phyloP scores from a whole-genome alignment of 2,329 filamentous ascomycete genomes.

The Thelonectria discophora region DNA sequence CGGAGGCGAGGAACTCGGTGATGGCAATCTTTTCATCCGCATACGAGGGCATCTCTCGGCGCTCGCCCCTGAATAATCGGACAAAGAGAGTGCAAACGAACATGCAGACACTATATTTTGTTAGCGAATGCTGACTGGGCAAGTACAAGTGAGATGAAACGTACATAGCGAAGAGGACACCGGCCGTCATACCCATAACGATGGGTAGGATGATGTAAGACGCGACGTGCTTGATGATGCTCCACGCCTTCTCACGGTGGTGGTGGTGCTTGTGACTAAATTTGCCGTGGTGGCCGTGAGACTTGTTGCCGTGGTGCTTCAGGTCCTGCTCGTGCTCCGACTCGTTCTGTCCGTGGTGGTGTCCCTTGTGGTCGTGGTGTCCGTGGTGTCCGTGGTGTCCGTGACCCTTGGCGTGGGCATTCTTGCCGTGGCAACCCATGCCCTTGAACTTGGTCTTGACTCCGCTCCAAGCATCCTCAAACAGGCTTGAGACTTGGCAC shows the following conservation, averaged over 20 bases:
- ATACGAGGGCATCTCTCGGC: slow-evolving; percentile 23
- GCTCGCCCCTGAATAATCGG: slow-evolving; percentile 54
- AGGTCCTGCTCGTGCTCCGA: slow-evolving; percentile 19
- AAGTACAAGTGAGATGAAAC: slow-evolving; percentile 37
- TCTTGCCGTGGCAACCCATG: slow-evolving; percentile 41
- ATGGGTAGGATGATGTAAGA: slow-evolving; percentile 73
- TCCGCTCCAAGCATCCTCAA: slow-evolving; percentile 40
- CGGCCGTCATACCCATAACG: slow-evolving; percentile 73
- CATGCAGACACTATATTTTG: slow-evolving; percentile 65
- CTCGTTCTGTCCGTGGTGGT: slow-evolving; percentile 32
- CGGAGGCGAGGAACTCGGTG: slow-evolving; percentile 47
- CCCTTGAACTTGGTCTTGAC: slow-evolving; percentile 36
- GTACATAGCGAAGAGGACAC: slow-evolving; percentile 72
- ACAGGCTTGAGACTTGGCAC: slow-evolving; percentile 57
- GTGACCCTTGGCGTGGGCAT: slow-evolving; percentile 23
- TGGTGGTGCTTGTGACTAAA: slow-evolving; percentile 39
- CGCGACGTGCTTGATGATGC: slow-evolving; percentile 63
- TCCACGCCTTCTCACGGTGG: slow-evolving; percentile 51
- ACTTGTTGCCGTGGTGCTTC: slow-evolving; percentile 24
- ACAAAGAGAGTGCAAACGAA: slow-evolving; percentile 69
- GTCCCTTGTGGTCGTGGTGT: slow-evolving; percentile 14
- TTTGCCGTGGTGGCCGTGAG: slow-evolving; percentile 40
- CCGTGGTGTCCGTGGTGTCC: slow-evolving; percentile 15
- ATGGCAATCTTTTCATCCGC: slow-evolving; percentile 46
- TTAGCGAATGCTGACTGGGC: slow-evolving; percentile 38